A percentile compares a stretch with the other conserved stretches of the same genome.
Evolutionary conservation across 192 early-diverging fungal genomes (phyloP).

Genomic region (Coemansia guatemalensis): DNA sequence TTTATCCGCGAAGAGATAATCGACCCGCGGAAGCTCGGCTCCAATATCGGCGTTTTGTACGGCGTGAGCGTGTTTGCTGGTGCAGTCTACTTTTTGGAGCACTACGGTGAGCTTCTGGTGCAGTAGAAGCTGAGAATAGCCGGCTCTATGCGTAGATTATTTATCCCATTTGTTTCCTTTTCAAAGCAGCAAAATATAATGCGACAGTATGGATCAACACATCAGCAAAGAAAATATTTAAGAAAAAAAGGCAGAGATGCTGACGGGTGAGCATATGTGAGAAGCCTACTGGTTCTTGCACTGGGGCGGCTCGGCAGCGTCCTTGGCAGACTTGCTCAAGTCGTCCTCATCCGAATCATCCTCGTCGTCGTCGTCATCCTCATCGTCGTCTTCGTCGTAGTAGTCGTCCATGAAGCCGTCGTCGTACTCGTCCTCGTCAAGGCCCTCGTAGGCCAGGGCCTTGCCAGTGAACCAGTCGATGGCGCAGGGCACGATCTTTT

Average conservation of each 20-base stretch:
- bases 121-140: conserved; percentile 17
- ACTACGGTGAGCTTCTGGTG: conserved; percentile 45
- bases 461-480: conserved; percentile 99
- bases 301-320: conserved; percentile 52
- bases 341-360: conserved; percentile 45
- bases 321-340: conserved; percentile 49
- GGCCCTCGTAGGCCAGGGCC: conserved; percentile 76
- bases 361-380: conserved; percentile 43
- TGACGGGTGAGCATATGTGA: not conserved
- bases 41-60: conserved; percentile 50
- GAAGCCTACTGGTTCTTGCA: conserved; percentile 53
- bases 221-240: not conserved
- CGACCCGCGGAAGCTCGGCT: conserved; percentile 31
- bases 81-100: conserved; percentile 49
- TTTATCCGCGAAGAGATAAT: conserved; percentile 51
- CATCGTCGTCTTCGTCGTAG: conserved; percentile 49
- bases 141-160: too few relatives aligned
- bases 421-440: conserved; percentile 44
- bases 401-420: conserved; percentile 47
- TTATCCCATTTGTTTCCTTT: not conserved
- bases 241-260: not conserved
- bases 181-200: not conserved
- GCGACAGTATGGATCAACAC: not conserved
- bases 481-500: conserved; percentile 93
- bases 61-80: conserved; percentile 52